Percentiles rank a stretch among this genome's conserved stretches.
These are phyloP conservation scores for Corchorus capsularis DNA, from an alignment of 345 rosid species.

Conservation along the genomic window DNA sequence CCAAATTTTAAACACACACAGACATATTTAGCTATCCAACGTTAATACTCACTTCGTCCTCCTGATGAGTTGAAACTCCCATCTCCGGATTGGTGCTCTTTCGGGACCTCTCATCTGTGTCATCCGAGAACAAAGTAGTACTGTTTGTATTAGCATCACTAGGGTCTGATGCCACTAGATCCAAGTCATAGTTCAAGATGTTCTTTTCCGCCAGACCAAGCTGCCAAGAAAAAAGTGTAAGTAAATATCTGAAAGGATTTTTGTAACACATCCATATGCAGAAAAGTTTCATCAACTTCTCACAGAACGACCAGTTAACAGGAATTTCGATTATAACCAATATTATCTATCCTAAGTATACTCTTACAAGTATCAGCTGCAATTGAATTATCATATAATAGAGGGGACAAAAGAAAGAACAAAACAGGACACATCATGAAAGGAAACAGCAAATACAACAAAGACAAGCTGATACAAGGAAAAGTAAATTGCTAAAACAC, in stretches of 20 bases:
- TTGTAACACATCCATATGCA: neutral
- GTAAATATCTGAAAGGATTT: constrained; percentile 10
- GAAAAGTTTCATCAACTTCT: neutral
- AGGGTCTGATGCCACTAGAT: constrained; percentile 83
- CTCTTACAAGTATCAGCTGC: neutral
- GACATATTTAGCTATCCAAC: constrained; percentile 7
- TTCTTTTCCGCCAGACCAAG: constrained; percentile 94
- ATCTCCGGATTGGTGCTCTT: constrained; percentile 61
- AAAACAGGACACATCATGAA: neutral
- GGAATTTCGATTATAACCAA: neutral
- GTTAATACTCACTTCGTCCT: constrained; percentile 67
- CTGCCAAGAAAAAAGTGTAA: constrained; percentile 51
- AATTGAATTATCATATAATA: neutral
- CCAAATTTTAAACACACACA: neutral
- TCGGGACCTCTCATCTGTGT: constrained; percentile 83
- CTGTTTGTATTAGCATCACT: constrained; percentile 96
- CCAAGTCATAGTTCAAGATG: constrained; percentile 82
- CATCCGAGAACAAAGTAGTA: constrained; percentile 86
- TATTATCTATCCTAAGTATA: neutral
- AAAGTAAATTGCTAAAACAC: constrained; percentile 29
- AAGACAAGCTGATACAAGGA: neutral
- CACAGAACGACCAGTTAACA: neutral
- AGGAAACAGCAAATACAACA: neutral
- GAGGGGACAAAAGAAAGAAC: neutral
- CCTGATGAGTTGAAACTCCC: constrained; percentile 58